These are phyloP conservation scores for Trifolium repens DNA, from an alignment of 306 rosid genomes.

Conservation along the genomic window DNA sequence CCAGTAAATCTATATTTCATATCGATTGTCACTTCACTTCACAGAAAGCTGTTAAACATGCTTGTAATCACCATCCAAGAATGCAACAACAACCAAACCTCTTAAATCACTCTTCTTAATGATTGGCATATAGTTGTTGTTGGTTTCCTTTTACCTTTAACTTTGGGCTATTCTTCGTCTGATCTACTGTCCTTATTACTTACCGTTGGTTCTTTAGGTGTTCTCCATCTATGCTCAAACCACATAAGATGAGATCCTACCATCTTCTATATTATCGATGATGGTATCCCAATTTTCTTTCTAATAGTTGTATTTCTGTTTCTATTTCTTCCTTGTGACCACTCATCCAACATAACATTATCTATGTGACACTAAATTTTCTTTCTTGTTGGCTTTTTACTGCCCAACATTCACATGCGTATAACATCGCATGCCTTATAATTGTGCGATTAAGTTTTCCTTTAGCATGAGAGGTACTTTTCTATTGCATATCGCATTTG, in stretches of 20 bases:
- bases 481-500: not conserved
- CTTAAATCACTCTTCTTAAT: constrained; percentile 4
- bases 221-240: not conserved
- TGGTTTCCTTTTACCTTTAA: not conserved
- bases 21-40: constrained; percentile 14
- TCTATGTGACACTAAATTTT: not conserved
- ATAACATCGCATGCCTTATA: not conserved
- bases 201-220: not conserved
- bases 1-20: constrained; percentile 18
- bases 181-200: not conserved
- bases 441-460: not conserved
- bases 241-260: not conserved
- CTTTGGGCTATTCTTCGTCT: not conserved
- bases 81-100: not conserved
- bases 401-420: not conserved
- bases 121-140: not conserved
- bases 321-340: not conserved
- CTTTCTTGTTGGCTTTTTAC: constrained; percentile 5
- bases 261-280: not conserved
- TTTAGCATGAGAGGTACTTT: not conserved
- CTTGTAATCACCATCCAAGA: constrained; percentile 18
- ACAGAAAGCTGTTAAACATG: constrained; percentile 4
- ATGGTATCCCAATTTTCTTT: not conserved
- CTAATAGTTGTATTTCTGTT: not conserved
- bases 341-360: not conserved